Percentiles rank a stretch among this genome's conserved stretches.
Evolutionary conservation across 2,329 filamentous ascomycete genomes (phyloP).

Genomic region (Ceratocystis cubensis): DNA sequence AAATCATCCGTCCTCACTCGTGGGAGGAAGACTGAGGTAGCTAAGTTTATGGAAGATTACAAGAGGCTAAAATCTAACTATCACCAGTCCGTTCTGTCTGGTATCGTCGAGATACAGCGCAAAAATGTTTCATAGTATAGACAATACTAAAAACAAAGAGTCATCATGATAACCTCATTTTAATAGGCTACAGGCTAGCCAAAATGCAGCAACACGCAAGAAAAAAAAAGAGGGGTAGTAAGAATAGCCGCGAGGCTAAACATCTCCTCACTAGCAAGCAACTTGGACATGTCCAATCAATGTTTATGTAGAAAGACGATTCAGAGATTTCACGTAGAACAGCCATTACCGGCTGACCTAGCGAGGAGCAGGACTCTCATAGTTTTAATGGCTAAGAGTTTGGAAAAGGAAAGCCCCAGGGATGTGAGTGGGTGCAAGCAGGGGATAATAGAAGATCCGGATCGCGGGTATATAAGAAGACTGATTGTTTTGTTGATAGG

Average conservation of each 20-base stretch:
- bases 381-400: background rate
- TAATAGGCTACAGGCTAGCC: background rate
- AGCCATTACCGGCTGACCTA: background rate
- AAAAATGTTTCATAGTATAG: background rate
- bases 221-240: conserved; percentile 12
- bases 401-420: background rate
- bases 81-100: background rate
- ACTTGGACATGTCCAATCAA: conserved; percentile 12
- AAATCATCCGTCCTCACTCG: background rate
- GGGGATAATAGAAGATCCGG: background rate
- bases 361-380: background rate
- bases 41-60: background rate
- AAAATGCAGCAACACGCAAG: conserved; percentile 4
- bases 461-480: conserved; percentile 8
- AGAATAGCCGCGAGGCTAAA: conserved; percentile 19
- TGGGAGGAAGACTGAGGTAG: background rate
- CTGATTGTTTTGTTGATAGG: background rate
- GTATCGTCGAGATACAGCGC: background rate
- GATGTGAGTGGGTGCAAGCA: background rate
- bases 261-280: conserved; percentile 15
- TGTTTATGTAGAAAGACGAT: background rate
- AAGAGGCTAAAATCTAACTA: background rate
- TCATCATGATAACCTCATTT: background rate
- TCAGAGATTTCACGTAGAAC: background rate
- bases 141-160: background rate